Evolutionary conservation across 257 asterid genomes (phyloP), one percentile per base, ranked within the genome.

Genomic region (Ophiorrhiza pumila): DNA sequence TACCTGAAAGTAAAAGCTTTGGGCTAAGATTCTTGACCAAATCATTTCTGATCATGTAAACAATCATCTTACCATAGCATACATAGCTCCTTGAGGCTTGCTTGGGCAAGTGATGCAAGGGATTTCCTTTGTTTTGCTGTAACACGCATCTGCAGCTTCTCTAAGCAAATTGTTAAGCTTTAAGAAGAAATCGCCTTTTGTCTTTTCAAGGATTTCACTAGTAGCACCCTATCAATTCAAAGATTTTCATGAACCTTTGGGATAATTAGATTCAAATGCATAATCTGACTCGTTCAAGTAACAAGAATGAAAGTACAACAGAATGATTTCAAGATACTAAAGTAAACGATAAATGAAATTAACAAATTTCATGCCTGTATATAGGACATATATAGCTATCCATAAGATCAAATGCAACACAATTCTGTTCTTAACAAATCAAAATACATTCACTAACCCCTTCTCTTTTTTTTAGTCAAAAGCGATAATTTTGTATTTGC

Each of bases 1-100:
- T 17, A 87, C 87, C 96, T 92, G 80, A 45, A 56, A 79, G 71
- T 59, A 46, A 66, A 79, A 59, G 45, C 56, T 50, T 23, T 20
- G 32, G 42, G 6, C n/a, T 27, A 43, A 65, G n/a, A 73, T 50
- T 60, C 74, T 60, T 55, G 43, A 58, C 61, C 52, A 18, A 1
- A 58, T 63, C 65, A 58, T 31, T 79, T 37, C n/a, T n/a, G n/a
- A n/a, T n/a, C n/a, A n/a, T n/a, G n/a, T n/a, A n/a, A n/a, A 73
- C 64, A 20, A 7, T 52, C 46, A 18, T 43, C 74, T 83, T 85
- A 91, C 97, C 97, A 93, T 88, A 42, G 76, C 86, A 72, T 85
- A 89, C 98, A 93, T 85, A 56, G 94, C 88, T 74, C 97, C 98
- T 81, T 91, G 82, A 1, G 98, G 98, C 82, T 88, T 93, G 89